Evolutionary conservation across 2,329 filamentous ascomycete species (phyloP), one percentile per base, ranked within the genome.

Genomic region (Botrytis pseudocinerea): DNA sequence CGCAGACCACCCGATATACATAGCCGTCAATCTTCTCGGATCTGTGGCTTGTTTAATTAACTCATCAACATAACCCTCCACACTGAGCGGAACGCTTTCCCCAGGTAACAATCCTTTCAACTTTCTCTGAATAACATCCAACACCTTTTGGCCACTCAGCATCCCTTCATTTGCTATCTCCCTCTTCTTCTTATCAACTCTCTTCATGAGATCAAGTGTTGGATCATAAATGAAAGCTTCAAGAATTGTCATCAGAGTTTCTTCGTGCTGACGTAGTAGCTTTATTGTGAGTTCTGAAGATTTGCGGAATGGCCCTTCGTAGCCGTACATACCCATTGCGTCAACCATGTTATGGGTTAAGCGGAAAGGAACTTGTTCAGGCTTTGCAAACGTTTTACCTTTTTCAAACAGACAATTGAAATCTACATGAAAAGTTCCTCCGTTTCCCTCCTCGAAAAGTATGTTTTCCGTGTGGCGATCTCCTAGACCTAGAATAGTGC

Each of bases 331-430:
- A 8, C 96, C 96, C 90, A 99, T 98, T 18, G 96, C 97, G 76
- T 97, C 93, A 51, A 97, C 90, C 95, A 99, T 98, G 83, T 99
- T 99, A 86, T 98, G 95, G 6, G 96, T 99, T 60, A 99, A 87
- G 25, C 97, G 92, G 86, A 99, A 99, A 2, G 96, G 97, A 1
- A 99, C 96, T 44, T 92, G 87, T 82, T 99, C 96, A 0, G 96
- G 95, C 82, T 97, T 97, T 75, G 94, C 92, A 81, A 99, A 98
- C 0, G 95, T 98, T 59, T 95, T 88, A 1, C 96, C 96, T 80
- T 99, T 99, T 85, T 99, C 97, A 82, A 99, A 99, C 7, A 99
- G 90, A 82, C 97, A 99, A 84, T 99, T 99, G 87, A 99, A 99
- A 83, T 99, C 96, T 63, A 99, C 97, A 82, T 99, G 96, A 82